Evolutionary conservation across 139 green algal genomes (phyloP), one percentile per base, ranked within the genome.

Genomic region (Limnomonas spitsbergensis): DNA sequence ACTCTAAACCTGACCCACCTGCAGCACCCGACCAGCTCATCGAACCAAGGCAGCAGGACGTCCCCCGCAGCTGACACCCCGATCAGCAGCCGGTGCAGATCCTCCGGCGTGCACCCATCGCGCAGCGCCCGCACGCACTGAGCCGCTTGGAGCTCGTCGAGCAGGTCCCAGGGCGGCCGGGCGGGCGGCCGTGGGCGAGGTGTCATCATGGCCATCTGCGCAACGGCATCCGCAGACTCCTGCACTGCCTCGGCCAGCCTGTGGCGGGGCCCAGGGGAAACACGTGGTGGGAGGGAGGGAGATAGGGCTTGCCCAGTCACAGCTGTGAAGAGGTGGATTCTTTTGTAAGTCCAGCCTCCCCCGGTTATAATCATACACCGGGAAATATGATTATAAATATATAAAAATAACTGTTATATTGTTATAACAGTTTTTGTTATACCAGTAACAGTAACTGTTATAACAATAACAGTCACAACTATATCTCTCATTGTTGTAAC

Each of bases 31-130:
- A 70, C 14, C 56, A 74, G 68, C 29, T 34, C 29, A 47, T 74
- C 68, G 3, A 40, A 74, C 9, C 29, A 74, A 27, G 68, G 68
- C 68, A 74, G 34, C 4, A 74, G 35, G 36, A 47, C 34, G 36
- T 24, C 34, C 7, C 68, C 68, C 4, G 68, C 6, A 6, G 35
- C 35, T 74, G 68, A 42, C 4, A 42, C 36, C 4, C 68, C 68
- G 14, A 74, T 42, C 20, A 74, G 68, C 6, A 74, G 68, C 9
- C 68, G 68, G 24, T 74, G 68, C 36, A 74, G 34, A 47, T 74
- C 68, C 68, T 74, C 68, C 4, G 68, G 68, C 4, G 35, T 39
- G 29, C 68, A 74, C 7, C 68, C 68, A 6, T 74, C 68, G 6
- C 68, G 6, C 34, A 74, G 68, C 35, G 68, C 68, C 40, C 68